Evolutionary conservation across 2,329 filamentous ascomycete species (phyloP).

Genomic region (Hypoxylon sp.): DNA sequence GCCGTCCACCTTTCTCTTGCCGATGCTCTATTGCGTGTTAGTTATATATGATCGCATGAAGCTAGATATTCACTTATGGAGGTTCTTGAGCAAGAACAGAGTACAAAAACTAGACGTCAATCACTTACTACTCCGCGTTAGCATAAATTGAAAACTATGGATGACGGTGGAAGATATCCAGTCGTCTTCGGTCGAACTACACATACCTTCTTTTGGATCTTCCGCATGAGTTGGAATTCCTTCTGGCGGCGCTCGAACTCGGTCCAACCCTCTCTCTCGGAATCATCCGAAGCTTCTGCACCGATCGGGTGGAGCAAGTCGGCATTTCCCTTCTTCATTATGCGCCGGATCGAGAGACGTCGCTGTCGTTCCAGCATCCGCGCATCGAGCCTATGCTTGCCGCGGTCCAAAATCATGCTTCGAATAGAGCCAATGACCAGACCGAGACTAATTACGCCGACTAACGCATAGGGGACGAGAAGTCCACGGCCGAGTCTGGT

Average conservation of each 20-base stretch:
- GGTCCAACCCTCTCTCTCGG: slow-evolving; percentile 37
- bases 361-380: slow-evolving; percentile 69
- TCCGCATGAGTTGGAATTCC: slow-evolving; percentile 83
- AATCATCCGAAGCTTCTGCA: slow-evolving; percentile 32
- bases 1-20: slow-evolving; percentile 77
- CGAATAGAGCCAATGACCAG: slow-evolving; percentile 83
- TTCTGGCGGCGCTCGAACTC: slow-evolving; percentile 70
- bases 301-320: slow-evolving; percentile 60
- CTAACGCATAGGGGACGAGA: slow-evolving; percentile 82
- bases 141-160: slow-evolving; percentile 3
- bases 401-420: slow-evolving; percentile 68
- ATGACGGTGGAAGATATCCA: background rate
- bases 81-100: no score
- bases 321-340: slow-evolving; percentile 57
- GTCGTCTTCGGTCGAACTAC: background rate
- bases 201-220: slow-evolving; percentile 65
- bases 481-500: slow-evolving; percentile 71
- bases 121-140: slow-evolving; percentile 31
- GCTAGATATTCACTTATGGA: no score
- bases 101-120: no score
- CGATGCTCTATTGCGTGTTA: slow-evolving; percentile 57
- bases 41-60: background rate
- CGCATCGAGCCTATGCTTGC: slow-evolving; percentile 61
- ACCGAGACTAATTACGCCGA: slow-evolving; percentile 86
- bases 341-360: slow-evolving; percentile 54